phyloP scores from a whole-genome alignment of 805 yeast species.

The Myxozyma monticola region DNA sequence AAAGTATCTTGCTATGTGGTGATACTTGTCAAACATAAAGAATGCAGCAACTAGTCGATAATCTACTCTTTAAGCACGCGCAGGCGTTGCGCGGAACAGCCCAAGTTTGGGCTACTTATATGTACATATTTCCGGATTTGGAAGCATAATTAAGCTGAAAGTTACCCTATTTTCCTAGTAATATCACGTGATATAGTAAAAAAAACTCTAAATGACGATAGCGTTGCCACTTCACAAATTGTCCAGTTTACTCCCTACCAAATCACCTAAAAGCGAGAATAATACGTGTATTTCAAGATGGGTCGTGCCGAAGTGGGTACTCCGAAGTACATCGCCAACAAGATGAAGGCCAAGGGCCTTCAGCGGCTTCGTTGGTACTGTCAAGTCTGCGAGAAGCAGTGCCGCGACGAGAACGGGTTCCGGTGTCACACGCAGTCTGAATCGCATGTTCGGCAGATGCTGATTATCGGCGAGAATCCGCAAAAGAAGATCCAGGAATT shows the following conservation, averaged over 20 bases:
- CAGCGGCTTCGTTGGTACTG: slow-evolving; percentile 87
- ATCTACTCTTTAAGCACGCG: too few species aligned
- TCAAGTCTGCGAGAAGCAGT: slow-evolving; percentile 85
- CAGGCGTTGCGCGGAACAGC: too few species aligned
- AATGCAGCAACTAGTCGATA: too few species aligned
- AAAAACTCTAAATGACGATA: not conserved
- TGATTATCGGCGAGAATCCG: slow-evolving; percentile 48
- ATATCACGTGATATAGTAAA: too few species aligned
- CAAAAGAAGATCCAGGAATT: slow-evolving; percentile 52
- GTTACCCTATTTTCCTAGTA: too few species aligned
- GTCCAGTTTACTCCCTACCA: not conserved
- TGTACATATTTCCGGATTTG: too few species aligned
- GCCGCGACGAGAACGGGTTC: slow-evolving; percentile 95
- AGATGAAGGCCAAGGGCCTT: slow-evolving; percentile 77
- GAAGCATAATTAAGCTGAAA: too few species aligned
- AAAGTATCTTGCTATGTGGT: too few species aligned
- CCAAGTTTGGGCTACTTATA: too few species aligned
- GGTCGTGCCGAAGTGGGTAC: slow-evolving; percentile 62
- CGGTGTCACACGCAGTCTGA: slow-evolving; percentile 85
- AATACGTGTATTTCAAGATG: slow-evolving; percentile 40
- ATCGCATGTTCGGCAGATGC: slow-evolving; percentile 63
- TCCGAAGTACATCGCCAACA: slow-evolving; percentile 71
- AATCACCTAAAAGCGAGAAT: too few species aligned
- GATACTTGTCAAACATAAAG: too few species aligned
- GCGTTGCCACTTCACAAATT: not conserved